Conservation (phyloP, 2,329 filamentous ascomycete genomes). For the Phialocephala subalpina region DNA sequence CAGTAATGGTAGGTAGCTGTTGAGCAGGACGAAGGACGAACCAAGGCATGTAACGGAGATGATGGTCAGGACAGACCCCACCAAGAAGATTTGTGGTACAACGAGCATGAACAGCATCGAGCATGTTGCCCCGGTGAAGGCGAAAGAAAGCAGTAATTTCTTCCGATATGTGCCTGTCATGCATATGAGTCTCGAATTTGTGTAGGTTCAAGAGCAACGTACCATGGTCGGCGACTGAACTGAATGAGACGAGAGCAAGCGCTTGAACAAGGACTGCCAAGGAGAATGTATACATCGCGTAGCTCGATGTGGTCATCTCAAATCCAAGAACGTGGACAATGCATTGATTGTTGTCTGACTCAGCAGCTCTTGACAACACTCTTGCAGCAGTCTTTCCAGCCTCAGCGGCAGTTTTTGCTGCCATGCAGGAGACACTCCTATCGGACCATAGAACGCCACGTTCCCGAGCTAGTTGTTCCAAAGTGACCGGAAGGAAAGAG, state of each 20-base stretch:
- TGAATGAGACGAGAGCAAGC: conserved; percentile 92
- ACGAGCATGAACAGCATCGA: conserved; percentile 91
- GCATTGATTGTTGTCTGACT: conserved; percentile 57
- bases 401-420: conserved; percentile 49
- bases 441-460: conserved; percentile 86
- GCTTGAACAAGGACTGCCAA: conserved; percentile 89
- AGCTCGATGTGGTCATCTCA: conserved; percentile 93
- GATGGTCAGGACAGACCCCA: conserved; percentile 84
- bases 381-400: conserved; percentile 25
- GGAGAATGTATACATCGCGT: conserved; percentile 98
- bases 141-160: conserved; percentile 82
- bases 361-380: conserved; percentile 35
- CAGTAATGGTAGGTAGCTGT: conserved; percentile 90
- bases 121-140: conserved; percentile 79
- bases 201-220: conserved; percentile 14
- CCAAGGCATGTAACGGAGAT: conserved; percentile 93
- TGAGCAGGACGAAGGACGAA: conserved; percentile 91
- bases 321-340: conserved; percentile 81
- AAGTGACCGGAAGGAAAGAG: conserved; percentile 92
- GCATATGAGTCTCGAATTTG: conserved; percentile 1
- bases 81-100: conserved; percentile 74
- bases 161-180: conserved; percentile 75
- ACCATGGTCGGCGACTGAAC: conserved; percentile 92
- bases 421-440: conserved; percentile 75
- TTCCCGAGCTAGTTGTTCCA: conserved; percentile 90